Conservation (phyloP, 2,329 filamentous ascomycete genomes). For the Fusarium guadeloupense region DNA sequence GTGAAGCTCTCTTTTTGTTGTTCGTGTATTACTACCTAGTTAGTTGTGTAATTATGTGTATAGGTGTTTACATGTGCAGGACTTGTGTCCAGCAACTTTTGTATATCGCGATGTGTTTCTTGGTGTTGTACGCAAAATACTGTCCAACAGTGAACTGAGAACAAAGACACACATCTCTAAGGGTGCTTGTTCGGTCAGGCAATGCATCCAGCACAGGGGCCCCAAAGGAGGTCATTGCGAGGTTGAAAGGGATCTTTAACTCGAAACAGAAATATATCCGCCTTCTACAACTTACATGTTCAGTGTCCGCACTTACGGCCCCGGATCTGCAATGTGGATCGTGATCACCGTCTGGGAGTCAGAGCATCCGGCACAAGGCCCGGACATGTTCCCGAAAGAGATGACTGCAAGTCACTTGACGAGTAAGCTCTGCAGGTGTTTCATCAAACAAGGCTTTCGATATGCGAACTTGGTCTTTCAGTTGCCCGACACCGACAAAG, state of each 20-base stretch:
- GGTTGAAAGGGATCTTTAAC: background rate
- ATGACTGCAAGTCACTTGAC: background rate
- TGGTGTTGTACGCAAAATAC: background rate
- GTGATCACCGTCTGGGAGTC: background rate
- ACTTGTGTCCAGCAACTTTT: background rate
- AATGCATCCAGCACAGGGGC: background rate
- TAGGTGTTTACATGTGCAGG: background rate
- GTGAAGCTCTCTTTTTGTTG: background rate
- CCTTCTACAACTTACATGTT: background rate
- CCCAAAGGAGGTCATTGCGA: background rate
- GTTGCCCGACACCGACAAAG: background rate
- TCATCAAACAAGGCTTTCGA: background rate
- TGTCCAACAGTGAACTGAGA: background rate
- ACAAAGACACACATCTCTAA: background rate
- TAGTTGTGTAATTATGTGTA: background rate
- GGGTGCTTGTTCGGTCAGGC: background rate
- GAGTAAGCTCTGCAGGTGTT: background rate
- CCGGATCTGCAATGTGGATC: conserved; percentile 14
- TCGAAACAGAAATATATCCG: background rate
- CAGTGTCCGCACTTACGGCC: background rate
- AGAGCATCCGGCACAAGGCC: background rate
- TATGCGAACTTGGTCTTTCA: background rate
- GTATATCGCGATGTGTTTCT: background rate
- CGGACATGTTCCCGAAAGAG: background rate
- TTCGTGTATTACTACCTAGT: background rate